Evolutionary conservation across 2,329 filamentous ascomycete species (phyloP), one percentile per base, ranked within the genome.

Genomic region (Fusarium sp.): DNA sequence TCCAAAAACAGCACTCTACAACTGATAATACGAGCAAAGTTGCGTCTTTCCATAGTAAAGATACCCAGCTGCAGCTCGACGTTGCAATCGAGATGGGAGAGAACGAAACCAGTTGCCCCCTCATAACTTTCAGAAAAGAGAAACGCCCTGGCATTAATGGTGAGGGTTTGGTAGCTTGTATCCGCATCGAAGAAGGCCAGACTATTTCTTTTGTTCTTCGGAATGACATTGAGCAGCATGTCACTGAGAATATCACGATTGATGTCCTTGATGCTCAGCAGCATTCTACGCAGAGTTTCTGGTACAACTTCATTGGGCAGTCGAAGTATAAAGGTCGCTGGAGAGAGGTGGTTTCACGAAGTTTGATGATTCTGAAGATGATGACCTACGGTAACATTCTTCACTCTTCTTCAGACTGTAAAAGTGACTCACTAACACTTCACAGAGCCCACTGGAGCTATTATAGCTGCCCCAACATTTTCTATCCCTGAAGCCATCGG

Each of bases 401-500:
- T 11, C 6, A 23, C 6, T 10, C 4, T 10, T 2, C n/a, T 21
- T 5, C 12, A 24, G 1, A 12, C 8, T 10, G 6, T 18, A 12
- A 12, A 13, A 4, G 5, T 29, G 7, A 5, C 6, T 23, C 29
- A 12, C 68, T 75, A 29, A 73, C 18, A 10, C 4, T 16, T 5
- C 12, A 24, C 23, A 80, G 92, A 94, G 74, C 92, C 91, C 0
- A 94, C 91, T 0, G 92, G 92, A 4, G 92, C 92, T 11, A 93
- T 94, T 50, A 85, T 93, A 33, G 92, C 92, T 2, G 86, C 92
- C 3, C 91, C 92, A 0, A 94, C 91, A 0, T 94, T 94, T 73
- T 93, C 91, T 1, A 85, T 94, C 2, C 92, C 92, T 0, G 92
- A 94, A 76, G 89, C 91, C 50, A 86, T 93, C 38, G 91, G 91